Evolutionary conservation across 1,284 basidiomycete species (phyloP), one percentile per base, ranked within the genome.

Genomic region (Ustilago loliicola): DNA sequence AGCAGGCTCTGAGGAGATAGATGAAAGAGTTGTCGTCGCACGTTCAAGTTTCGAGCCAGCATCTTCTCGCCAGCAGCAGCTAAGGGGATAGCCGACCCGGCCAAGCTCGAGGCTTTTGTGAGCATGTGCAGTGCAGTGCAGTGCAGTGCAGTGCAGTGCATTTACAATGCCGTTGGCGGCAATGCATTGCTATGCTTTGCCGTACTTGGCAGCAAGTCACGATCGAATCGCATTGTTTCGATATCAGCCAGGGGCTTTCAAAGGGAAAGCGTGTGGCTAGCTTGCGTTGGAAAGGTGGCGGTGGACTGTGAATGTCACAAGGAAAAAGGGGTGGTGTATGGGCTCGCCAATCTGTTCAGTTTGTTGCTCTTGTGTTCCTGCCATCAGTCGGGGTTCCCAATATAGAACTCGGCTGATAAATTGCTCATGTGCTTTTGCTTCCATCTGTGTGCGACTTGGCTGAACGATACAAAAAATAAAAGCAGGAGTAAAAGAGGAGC

Each of bases 371-470:
- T 8, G 30, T 54, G 52, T 54, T 54, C 45, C 7, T 27, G 36
- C n/a, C n/a, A 48, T 30, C 15, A 29, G 15, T 29, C 15, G 19
- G 50, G 23, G 15, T 23, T 59, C 57, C 40, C 45, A 47, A 48
- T 48, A 47, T 34, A 58, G 56, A 48, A 58, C 54, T 55, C 54
- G 54, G 54, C 29, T 55, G 54, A 38, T 38, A 15, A 15, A 38
- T 38, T 38, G 36, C 19, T 27, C 52, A 21, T 53, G 25, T 53
- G 52, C 27, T 29, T 17, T 51, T 27, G 27, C 25, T 30, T 27
- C 25, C 19, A 23, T 30, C n/a, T 42, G 7, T 42, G 13, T 42
- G 40, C 15, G 5, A 7, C 6, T 15, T 21, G 40, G 15, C 7
- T 7, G 15, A 42, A 15, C 7, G 17, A 42, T 7, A 21, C 9